A percentile compares a stretch with the other conserved stretches of the same genome.
Conservation (phyloP, 208 protist genomes). For the Angomonas deanei region DNA sequence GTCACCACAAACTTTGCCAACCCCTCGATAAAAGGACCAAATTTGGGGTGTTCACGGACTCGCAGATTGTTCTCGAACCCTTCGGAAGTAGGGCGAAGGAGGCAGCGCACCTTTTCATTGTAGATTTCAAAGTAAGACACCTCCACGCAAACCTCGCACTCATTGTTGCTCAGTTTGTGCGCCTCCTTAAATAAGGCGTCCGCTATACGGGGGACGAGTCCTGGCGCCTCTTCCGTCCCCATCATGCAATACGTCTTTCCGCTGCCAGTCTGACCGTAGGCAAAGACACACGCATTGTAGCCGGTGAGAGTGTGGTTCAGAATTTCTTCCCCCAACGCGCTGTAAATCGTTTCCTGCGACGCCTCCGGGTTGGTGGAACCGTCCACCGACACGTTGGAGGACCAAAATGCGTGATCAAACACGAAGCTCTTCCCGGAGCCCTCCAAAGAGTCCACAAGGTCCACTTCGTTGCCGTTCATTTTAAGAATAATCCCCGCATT, state of each 20-base stretch:
- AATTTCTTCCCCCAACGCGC: conserved; percentile 43
- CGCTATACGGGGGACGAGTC: conserved; percentile 67
- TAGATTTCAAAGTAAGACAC: conserved; percentile 90
- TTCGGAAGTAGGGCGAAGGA: conserved; percentile 47
- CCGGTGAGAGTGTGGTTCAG: conserved; percentile 61
- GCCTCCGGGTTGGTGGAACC: conserved; percentile 36
- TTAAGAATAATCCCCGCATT: conserved; percentile 42
- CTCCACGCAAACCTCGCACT: conserved; percentile 73
- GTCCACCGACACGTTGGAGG: conserved; percentile 22
- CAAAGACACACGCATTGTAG: conserved; percentile 87
- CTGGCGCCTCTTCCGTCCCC: conserved; percentile 31
- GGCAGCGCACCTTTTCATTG: conserved; percentile 82
- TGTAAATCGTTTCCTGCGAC: conserved; percentile 58
- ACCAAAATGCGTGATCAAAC: conserved; percentile 80
- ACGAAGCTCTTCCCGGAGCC: conserved; percentile 38
- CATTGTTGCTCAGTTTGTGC: conserved; percentile 21
- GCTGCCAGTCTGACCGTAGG: conserved; percentile 85
- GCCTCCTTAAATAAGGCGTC: conserved; percentile 45
- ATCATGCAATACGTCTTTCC: conserved; percentile 88
- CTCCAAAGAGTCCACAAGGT: conserved; percentile 30
- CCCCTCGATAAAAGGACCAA: conserved; percentile 75
- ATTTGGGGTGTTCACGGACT: conserved; percentile 74
- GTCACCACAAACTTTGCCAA: conserved; percentile 67
- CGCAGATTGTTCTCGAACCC: conserved; percentile 70
- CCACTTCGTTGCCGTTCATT: conserved; percentile 62